These are phyloP conservation scores for Solanum bulbocastanum DNA, from an alignment of 257 asterid genomes.

Conservation along the genomic window DNA sequence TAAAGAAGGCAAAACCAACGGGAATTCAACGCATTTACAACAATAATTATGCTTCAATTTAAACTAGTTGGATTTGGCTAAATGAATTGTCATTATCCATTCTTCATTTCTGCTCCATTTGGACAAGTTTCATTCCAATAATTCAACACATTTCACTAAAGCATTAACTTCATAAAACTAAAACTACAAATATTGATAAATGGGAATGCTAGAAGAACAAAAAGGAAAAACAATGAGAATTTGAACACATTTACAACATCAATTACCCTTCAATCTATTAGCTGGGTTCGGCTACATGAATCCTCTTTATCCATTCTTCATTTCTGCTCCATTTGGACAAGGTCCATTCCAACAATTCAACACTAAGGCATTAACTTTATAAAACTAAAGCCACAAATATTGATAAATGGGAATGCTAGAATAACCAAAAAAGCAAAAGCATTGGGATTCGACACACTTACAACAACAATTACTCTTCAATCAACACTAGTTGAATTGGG, in stretches of 20 bases:
- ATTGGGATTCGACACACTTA: not conserved
- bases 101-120: not conserved
- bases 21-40: not conserved
- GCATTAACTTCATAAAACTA: not conserved
- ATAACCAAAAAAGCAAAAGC: not conserved
- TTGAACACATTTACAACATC: not conserved
- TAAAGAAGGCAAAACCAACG: not conserved
- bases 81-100: not conserved
- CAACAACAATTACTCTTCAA: not conserved
- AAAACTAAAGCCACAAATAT: not conserved
- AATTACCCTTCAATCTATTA: not conserved
- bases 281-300: not conserved
- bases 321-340: not conserved
- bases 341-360: not conserved
- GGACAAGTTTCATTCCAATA: not conserved
- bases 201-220: not conserved
- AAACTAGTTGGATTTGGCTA: not conserved
- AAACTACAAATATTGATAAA: not conserved
- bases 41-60: not conserved
- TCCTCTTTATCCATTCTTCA: not conserved
- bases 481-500: not conserved
- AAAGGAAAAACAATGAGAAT: not conserved
- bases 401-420: not conserved
- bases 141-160: not conserved
- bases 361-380: not conserved